Conservation (phyloP, 306 rosid genomes). For the Cicer yamashitae region DNA sequence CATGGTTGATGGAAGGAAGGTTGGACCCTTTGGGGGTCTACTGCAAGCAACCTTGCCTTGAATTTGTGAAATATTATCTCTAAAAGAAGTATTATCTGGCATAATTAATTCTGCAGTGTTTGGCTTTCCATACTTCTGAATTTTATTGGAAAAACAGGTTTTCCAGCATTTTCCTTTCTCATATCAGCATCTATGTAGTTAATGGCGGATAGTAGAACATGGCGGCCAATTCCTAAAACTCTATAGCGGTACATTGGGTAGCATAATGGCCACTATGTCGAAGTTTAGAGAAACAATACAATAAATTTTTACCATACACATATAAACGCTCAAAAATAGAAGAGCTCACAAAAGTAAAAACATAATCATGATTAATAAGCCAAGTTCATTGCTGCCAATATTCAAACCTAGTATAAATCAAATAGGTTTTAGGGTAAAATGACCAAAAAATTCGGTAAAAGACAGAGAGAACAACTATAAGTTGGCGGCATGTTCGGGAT, state of each 20-base stretch:
- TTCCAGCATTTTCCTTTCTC: constrained; percentile 36
- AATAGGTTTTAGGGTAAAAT: neutral
- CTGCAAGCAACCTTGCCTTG: neutral
- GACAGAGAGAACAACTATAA: neutral
- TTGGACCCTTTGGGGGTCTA: neutral
- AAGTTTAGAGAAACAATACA: neutral
- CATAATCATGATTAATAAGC: neutral
- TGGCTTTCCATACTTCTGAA: constrained; percentile 5
- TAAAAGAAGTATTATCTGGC: constrained; percentile 19
- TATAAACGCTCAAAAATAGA: neutral
- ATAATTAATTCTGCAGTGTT: constrained; percentile 28
- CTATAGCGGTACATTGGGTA: neutral
- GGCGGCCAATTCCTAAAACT: neutral
- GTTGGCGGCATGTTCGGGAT: neutral
- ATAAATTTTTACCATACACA: neutral
- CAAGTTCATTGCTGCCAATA: neutral
- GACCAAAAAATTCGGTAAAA: neutral
- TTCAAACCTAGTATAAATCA: neutral
- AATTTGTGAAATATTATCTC: neutral
- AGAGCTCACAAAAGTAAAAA: neutral
- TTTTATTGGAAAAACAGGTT: constrained; percentile 3
- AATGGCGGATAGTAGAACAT: neutral
- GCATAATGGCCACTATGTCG: neutral
- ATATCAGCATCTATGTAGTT: neutral
- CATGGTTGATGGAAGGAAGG: neutral